Conservation (phyloP, 495 filamentous ascomycete genomes). For the Cercophora scortea region DNA sequence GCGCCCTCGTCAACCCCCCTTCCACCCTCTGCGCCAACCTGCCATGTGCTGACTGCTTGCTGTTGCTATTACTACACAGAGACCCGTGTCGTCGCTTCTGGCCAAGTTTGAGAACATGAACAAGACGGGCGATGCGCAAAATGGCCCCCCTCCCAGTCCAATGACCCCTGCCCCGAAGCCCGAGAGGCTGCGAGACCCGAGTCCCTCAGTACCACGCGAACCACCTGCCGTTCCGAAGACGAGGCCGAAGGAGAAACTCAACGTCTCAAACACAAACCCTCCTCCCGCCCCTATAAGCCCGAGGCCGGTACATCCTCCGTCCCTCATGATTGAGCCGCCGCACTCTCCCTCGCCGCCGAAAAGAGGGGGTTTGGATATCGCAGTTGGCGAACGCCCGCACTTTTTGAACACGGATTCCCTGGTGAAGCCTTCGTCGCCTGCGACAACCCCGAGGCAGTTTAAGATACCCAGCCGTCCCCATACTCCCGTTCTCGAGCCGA, state of each 20-base stretch:
- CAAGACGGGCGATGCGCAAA: conserved; percentile 37
- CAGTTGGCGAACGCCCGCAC: conserved; percentile 27
- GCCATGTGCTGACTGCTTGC: conserved; percentile 13
- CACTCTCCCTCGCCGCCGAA: conserved; percentile 72
- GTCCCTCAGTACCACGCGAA: conserved; percentile 36
- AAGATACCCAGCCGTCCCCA: conserved; percentile 43
- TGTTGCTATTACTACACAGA: conserved; percentile 23
- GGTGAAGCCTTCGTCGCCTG: conserved; percentile 39
- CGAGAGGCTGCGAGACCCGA: conserved; percentile 38
- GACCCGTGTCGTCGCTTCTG: conserved; percentile 84
- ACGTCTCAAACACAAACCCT: conserved; percentile 14
- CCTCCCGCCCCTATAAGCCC: conserved; percentile 30
- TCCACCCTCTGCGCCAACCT: background rate
- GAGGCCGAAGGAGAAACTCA: conserved; percentile 32
- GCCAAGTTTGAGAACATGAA: conserved; percentile 89
- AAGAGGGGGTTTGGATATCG: conserved; percentile 22
- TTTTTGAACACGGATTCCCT: conserved; percentile 41
- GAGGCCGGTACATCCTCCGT: conserved; percentile 53
- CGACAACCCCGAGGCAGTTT: conserved; percentile 43
- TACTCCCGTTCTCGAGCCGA: conserved; percentile 41
- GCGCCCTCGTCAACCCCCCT: conserved; percentile 5
- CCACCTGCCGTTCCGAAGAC: conserved; percentile 44
- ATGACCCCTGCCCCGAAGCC: conserved; percentile 29
- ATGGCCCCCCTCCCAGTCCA: conserved; percentile 20
- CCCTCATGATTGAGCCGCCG: conserved; percentile 66